Evolutionary conservation across 306 rosid species (phyloP), one percentile per base, ranked within the genome.

Genomic region (Vicia sativa): DNA sequence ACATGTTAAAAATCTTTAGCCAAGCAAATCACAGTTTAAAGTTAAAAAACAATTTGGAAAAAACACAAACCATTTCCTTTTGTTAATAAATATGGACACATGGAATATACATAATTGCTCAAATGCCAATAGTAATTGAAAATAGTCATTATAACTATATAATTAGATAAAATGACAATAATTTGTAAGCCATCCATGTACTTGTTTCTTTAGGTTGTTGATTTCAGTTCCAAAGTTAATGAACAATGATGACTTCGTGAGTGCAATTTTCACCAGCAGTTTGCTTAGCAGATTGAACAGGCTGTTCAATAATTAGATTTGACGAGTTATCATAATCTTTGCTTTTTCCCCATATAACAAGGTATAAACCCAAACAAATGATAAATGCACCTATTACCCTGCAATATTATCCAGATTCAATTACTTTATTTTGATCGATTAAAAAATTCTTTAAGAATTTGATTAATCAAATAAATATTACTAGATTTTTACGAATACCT

Each of bases 341-440:
- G 80, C 87, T 84, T 80, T 93, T 88, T 0, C 97, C 97, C 97
- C 97, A 90, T 26, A 90, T 84, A 39, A 90, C 97, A 11, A 86
- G 79, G 44, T 88, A 93, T 5, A 93, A 60, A 1, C 97, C 96
- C 6, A 14, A 71, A 35, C 87, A 78, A 73, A 93, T 82, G 57
- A 88, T 70, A 1, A 37, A 26, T 21, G 97, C 99, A 46, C 97
- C 99, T 0, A 87, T 52, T 54, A 85, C 34, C 77, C 99, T 93
- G 86, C 56, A 78, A 62, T 67, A 39, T 11, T 38, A 62, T 6
- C 10, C 4, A 38, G 1, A 75, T 67, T 62, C 13, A 34, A 44
- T 46, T n/a, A 21, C 19, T 46, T 70, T 9, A 10, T 23, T 29
- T 38, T 42, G 9, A 52, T 59, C 4, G 16, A 66, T 7, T 7